phyloP scores from a whole-genome alignment of 345 rosid genomes.

The Lepidium africanum region DNA sequence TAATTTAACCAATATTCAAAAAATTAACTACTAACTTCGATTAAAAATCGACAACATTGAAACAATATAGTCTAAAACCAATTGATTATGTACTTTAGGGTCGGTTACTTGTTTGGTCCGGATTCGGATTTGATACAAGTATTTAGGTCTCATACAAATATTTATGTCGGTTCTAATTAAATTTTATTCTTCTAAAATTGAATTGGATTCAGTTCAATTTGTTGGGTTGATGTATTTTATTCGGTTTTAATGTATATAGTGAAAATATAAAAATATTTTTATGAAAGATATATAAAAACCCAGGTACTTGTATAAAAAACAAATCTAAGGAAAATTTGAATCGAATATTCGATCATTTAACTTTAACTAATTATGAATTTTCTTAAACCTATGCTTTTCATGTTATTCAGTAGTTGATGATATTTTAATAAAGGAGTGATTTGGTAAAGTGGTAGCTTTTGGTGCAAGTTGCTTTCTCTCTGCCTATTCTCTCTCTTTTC shows the following conservation, averaged over 20 bases:
- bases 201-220: too few relatives aligned
- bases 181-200: too few relatives aligned
- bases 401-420: neutral
- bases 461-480: slow-evolving; percentile 20
- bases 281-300: neutral
- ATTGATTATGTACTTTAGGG: neutral
- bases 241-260: neutral
- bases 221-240: too few relatives aligned
- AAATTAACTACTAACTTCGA: neutral
- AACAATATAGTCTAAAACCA: neutral
- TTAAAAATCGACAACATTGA: neutral
- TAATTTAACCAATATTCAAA: neutral
- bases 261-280: neutral
- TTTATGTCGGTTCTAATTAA: too few relatives aligned
- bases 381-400: neutral
- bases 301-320: neutral
- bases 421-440: neutral
- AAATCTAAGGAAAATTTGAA: neutral
- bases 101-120: neutral
- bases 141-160: too few relatives aligned
- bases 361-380: neutral
- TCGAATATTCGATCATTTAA: neutral
- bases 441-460: slow-evolving; percentile 19
- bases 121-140: too few relatives aligned
- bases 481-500: neutral